A percentile compares a stretch with the other conserved stretches of the same genome.
phyloP scores from a whole-genome alignment of 768 basidiomycete species.

The Tephrocybe sp. region DNA sequence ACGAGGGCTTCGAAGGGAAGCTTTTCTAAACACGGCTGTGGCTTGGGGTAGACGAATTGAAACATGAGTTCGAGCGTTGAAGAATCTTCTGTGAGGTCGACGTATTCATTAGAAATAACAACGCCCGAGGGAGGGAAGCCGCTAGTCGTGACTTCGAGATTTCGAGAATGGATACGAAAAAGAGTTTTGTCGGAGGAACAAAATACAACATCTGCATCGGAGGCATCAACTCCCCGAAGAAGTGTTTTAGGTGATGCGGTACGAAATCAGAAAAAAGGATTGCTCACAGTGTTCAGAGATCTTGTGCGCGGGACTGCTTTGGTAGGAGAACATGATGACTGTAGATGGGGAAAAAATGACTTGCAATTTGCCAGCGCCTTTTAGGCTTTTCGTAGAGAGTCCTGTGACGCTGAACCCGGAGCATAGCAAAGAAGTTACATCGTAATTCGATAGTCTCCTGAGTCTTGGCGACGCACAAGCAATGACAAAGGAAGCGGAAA shows the following conservation, averaged over 20 bases:
- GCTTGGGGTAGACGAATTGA: constrained; percentile 18
- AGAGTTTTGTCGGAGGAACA: constrained; percentile 12
- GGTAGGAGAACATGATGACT: neutral
- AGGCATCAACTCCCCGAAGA: constrained; percentile 8
- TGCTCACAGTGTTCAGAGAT: neutral
- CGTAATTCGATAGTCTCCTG: too few relatives aligned
- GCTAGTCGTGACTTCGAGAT: constrained; percentile 13
- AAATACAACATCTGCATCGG: constrained; percentile 16
- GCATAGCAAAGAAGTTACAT: too few relatives aligned
- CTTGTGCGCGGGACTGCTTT: neutral
- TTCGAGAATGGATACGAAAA: constrained; percentile 18
- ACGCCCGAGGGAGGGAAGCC: constrained; percentile 14
- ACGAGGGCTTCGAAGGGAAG: constrained; percentile 9
- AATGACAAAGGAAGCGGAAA: too few relatives aligned
- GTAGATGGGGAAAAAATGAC: neutral
- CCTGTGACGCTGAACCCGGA: too few relatives aligned
- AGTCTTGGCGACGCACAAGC: too few relatives aligned
- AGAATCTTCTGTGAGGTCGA: constrained; percentile 16
- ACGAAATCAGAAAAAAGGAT: neutral
- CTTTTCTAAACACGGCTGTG: constrained; percentile 10
- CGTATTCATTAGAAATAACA: neutral
- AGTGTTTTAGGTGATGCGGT: too few relatives aligned
- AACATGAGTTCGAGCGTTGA: constrained; percentile 18
- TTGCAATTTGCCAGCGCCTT: neutral
- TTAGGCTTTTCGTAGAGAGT: neutral